A percentile compares a stretch with the other conserved stretches of the same genome.
These are phyloP conservation scores for Boletus subcaerulescens DNA, from an alignment of 768 basidiomycete genomes.

Conservation along the genomic window DNA sequence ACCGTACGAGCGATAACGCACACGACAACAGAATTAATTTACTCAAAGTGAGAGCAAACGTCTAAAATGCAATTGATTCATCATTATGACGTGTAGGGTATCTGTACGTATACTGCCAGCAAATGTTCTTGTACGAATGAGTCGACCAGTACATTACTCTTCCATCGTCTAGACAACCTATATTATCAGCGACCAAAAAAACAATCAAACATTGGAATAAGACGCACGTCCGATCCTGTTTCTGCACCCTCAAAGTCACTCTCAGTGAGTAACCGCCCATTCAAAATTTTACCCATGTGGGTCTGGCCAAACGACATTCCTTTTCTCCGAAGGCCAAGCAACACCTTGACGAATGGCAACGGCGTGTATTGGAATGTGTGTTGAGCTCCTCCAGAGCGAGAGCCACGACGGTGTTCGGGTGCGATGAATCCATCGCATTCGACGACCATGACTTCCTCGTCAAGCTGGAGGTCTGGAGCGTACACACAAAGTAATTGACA, in stretches of 20 bases:
- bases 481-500: slow-evolving; percentile 39
- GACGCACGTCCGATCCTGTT: no score
- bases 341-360: slow-evolving; percentile 25
- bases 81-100: no score
- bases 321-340: slow-evolving; percentile 39
- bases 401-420: slow-evolving; percentile 1
- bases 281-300: slow-evolving; percentile 41
- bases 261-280: slow-evolving; percentile 22
- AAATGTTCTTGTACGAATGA: no score
- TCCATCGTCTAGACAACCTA: no score
- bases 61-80: no score
- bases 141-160: no score
- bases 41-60: no score
- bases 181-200: no score
- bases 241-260: slow-evolving; percentile 22
- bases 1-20: no score
- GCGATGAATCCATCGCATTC: slow-evolving; percentile 21
- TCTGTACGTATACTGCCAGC: no score
- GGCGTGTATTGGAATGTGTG: slow-evolving; percentile 5
- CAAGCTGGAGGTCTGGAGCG: slow-evolving; percentile 43
- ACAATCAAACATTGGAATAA: no score
- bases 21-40: no score
- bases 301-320: slow-evolving; percentile 36
- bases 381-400: background rate
- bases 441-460: slow-evolving; percentile 39